Evolutionary conservation across 441 rosid genomes (phyloP).

Genomic region (Populus hybrid): DNA sequence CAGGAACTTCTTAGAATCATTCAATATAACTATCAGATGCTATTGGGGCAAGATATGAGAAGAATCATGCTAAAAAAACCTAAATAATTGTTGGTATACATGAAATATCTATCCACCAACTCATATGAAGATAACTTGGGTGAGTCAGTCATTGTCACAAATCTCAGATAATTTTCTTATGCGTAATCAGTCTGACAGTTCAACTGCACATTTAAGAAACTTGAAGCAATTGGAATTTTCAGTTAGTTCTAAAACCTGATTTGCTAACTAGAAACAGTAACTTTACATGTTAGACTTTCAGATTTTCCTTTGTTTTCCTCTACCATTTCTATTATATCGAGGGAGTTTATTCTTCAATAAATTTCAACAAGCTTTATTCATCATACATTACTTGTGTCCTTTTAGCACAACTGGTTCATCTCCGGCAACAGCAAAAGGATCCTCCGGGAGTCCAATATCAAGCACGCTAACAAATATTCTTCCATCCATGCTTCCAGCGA

Average conservation of each 20-base stretch:
- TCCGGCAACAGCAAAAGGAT: conserved; percentile 25
- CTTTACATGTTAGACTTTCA: not conserved
- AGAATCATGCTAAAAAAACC: not conserved
- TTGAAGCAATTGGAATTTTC: not conserved
- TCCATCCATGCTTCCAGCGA: conserved; percentile 44
- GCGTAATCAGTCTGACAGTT: not conserved
- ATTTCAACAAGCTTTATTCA: conserved; percentile 23
- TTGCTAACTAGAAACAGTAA: not conserved
- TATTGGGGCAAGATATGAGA: not conserved
- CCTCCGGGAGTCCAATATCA: conserved; percentile 28
- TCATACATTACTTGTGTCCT: conserved; percentile 62
- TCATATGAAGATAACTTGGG: not conserved
- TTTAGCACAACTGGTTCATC: conserved; percentile 31
- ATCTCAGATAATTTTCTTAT: not conserved
- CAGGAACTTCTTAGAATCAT: conserved; percentile 8
- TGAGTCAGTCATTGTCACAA: not conserved
- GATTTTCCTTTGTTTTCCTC: not conserved
- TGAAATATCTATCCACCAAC: conserved; percentile 11
- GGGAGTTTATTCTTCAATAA: not conserved
- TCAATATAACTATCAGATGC: not conserved
- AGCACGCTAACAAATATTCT: conserved; percentile 35
- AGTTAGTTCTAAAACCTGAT: not conserved
- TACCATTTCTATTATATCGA: not conserved
- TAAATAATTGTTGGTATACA: not conserved
- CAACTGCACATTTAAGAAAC: not conserved